phyloP scores from a whole-genome alignment of 1,284 basidiomycete species.

The Ganoderma lingzhi region DNA sequence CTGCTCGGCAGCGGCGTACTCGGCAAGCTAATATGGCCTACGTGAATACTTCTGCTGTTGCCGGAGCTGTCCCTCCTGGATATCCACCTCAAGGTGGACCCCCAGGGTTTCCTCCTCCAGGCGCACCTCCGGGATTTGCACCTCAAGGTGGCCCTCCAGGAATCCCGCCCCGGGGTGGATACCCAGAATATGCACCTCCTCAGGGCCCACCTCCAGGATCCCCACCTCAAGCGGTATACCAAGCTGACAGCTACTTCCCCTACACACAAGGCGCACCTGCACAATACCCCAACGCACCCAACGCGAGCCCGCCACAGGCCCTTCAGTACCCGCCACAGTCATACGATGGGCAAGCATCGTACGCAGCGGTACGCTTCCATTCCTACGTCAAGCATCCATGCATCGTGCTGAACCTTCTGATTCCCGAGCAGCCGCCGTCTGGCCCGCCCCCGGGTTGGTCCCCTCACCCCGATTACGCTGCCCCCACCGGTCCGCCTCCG shows the following conservation, averaged over 20 bases:
- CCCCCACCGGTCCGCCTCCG: constrained; percentile 30
- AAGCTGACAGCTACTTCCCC: not conserved
- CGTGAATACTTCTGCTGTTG: constrained; percentile 29
- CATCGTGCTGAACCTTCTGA: not conserved
- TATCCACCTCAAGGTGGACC: not conserved
- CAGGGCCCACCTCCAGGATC: not conserved
- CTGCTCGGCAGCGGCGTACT: constrained; percentile 31
- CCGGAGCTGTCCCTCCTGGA: constrained; percentile 11
- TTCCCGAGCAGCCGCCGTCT: constrained; percentile 20
- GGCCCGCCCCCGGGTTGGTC: constrained; percentile 13
- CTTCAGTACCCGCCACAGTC: constrained; percentile 32
- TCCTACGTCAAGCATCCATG: constrained; percentile 1
- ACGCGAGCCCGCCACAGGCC: not conserved
- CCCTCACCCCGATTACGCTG: constrained; percentile 29
- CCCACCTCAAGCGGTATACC: constrained; percentile 7
- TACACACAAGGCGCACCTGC: not conserved
- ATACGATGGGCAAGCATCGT: constrained; percentile 31
- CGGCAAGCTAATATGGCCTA: constrained; percentile 35
- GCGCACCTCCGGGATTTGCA: not conserved
- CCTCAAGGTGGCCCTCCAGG: not conserved
- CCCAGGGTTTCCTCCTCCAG: not conserved
- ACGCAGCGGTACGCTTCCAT: constrained; percentile 36
- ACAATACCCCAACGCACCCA: not conserved
- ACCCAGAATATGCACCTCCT: not conserved
- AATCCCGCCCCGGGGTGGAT: not conserved